Evolutionary conservation across 768 basidiomycete genomes (phyloP), one percentile per base, ranked within the genome.

Genomic region (Lanmaoa pseudosensibilis): DNA sequence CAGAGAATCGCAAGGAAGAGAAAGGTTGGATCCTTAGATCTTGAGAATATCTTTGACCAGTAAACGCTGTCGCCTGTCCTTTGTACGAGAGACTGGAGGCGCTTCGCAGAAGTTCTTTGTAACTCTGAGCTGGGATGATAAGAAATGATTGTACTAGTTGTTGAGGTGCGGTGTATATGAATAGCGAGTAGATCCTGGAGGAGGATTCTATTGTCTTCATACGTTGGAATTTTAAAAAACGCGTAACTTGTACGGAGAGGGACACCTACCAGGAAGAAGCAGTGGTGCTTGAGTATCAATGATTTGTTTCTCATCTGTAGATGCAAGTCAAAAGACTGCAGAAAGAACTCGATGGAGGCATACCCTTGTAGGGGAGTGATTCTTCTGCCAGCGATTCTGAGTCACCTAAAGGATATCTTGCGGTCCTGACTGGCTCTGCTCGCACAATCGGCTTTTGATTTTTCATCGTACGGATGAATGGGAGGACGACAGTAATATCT

Each of bases 401-500:
- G 10, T 12, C 21, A 19, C 27, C 2, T 5, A 41, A 27, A 11
- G 40, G 1, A 11, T 58, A n/a, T 25, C 7, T 40, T n/a, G 46
- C 23, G 46, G 65, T 63, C 23, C 60, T 57, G 21, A 70, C 59
- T 5, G 32, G 49, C 45, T 21, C 43, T 45, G 57, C 40, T 15
- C 65, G 59, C 25, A 0, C 3, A 33, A 62, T 67, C 11, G 74
- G 72, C 37, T 49, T 65, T 56, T 46, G 54, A 52, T 71, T 71
- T 47, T 68, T 63, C 60, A 78, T 70, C 10, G 73, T 61, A 18
- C 81, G 78, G 27, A 83, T 74, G 58, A 84, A 85, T 2, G 81
- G 77, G 5, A 85, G 71, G 1, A 79, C 78, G 21, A 85, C 73
- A 13, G 83, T 85, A 5, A 85, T 80, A 64, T 85, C 83, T 85